These are phyloP conservation scores for Plectosphaerella plurivora DNA, from an alignment of 2,329 filamentous ascomycete species.

Conservation along the genomic window DNA sequence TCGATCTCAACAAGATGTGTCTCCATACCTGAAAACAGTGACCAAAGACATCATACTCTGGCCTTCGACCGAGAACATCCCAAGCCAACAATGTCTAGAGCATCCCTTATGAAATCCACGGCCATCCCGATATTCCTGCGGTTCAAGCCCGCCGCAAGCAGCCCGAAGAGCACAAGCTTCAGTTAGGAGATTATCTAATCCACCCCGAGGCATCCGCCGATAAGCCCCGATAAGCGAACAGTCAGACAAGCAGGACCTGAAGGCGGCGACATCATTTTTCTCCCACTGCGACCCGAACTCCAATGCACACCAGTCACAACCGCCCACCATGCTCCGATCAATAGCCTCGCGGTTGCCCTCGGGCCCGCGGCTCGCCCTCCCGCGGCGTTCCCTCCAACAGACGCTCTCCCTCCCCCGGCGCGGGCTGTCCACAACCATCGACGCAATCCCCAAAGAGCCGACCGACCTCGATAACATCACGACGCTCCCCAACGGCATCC, in stretches of 20 bases:
- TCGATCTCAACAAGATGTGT: no score
- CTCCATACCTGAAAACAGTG: no score
- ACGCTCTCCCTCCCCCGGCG: conserved; percentile 1
- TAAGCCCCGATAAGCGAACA: not conserved
- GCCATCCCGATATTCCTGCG: no score
- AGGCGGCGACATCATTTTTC: not conserved
- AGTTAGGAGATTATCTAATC: no score
- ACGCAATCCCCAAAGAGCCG: conserved; percentile 51
- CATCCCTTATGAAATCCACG: no score
- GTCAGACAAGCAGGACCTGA: not conserved
- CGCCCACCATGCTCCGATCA: conserved; percentile 10
- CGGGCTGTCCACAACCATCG: conserved; percentile 7
- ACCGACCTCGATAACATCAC: conserved; percentile 84
- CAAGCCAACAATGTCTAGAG: no score
- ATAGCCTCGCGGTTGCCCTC: conserved; percentile 12
- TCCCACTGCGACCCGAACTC: not conserved
- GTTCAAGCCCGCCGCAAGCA: no score
- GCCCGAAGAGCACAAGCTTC: no score
- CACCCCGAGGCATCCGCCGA: not conserved
- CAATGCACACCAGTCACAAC: not conserved
- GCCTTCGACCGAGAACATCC: no score
- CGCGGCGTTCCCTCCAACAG: not conserved
- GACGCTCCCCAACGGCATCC: conserved; percentile 84
- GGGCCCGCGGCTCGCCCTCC: conserved; percentile 3
- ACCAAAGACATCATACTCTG: no score